phyloP scores from a whole-genome alignment of 257 asterid genomes.

The Ilex asprella region DNA sequence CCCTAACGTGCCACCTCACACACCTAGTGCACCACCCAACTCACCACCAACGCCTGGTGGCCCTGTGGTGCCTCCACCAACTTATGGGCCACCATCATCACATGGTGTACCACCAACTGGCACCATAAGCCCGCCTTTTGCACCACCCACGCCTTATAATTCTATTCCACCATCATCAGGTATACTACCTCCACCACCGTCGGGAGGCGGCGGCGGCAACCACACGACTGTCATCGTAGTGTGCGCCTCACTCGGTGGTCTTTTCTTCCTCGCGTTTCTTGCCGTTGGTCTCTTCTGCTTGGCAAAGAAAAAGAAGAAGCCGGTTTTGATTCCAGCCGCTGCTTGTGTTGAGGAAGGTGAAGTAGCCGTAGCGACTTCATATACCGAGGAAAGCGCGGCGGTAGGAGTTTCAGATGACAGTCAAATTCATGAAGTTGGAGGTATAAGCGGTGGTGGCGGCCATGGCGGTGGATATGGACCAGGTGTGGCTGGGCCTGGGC shows the following conservation, averaged over 20 bases:
- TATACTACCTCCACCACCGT: slow-evolving; percentile 23
- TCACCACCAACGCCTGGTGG: slow-evolving; percentile 11
- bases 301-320: slow-evolving; percentile 67
- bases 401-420: neutral
- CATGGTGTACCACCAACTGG: slow-evolving; percentile 4
- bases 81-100: slow-evolving; percentile 16
- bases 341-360: slow-evolving; percentile 1
- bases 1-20: slow-evolving; percentile 13
- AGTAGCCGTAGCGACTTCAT: neutral
- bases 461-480: neutral
- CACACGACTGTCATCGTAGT: slow-evolving; percentile 59
- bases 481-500: neutral
- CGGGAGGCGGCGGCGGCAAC: slow-evolving; percentile 35
- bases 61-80: slow-evolving; percentile 9
- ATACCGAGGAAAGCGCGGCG: neutral
- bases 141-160: slow-evolving; percentile 3
- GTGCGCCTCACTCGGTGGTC: slow-evolving; percentile 55
- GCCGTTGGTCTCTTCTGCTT: slow-evolving; percentile 56
- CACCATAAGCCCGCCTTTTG: slow-evolving; percentile 19
- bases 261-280: slow-evolving; percentile 59
- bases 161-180: slow-evolving; percentile 7
- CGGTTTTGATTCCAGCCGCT: slow-evolving; percentile 39
- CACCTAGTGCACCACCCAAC: neutral
- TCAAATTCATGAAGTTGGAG: neutral
- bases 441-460: neutral